Conservation (phyloP, 2,329 filamentous ascomycete species). For the Ophiocordyceps unilateralis region DNA sequence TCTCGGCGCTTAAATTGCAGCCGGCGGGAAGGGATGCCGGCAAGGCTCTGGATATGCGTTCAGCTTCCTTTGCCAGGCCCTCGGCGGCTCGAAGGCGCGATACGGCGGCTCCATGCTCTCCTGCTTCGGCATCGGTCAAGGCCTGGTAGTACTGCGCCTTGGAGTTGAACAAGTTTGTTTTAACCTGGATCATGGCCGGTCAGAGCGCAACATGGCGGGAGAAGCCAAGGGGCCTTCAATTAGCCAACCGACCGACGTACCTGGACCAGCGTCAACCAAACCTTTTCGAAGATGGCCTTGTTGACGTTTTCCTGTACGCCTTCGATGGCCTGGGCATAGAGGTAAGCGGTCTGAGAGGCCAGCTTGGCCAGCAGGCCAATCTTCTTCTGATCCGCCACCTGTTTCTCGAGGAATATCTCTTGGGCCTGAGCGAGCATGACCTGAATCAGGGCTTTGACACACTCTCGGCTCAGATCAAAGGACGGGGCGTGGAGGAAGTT, state of each 20-base stretch:
- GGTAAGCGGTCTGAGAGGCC: slow-evolving; percentile 72
- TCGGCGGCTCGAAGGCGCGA: slow-evolving; percentile 71
- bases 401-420: slow-evolving; percentile 95
- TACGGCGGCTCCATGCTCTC: slow-evolving; percentile 72
- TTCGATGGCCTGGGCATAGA: slow-evolving; percentile 78
- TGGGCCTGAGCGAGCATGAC: slow-evolving; percentile 92
- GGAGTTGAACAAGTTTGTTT: slow-evolving; percentile 68
- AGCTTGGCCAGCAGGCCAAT: slow-evolving; percentile 81
- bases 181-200: slow-evolving; percentile 33
- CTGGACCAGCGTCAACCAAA: slow-evolving; percentile 74
- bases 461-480: slow-evolving; percentile 87
- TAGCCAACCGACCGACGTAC: slow-evolving; percentile 23
- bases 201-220: background rate
- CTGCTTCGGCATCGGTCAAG: slow-evolving; percentile 74
- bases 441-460: slow-evolving; percentile 83
- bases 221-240: background rate
- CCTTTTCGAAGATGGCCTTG: slow-evolving; percentile 83
- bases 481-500: slow-evolving; percentile 96
- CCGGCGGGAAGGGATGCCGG: slow-evolving; percentile 62
- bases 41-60: slow-evolving; percentile 59
- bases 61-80: slow-evolving; percentile 59
- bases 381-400: slow-evolving; percentile 85
- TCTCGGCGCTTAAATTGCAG: slow-evolving; percentile 71
- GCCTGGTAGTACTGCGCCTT: slow-evolving; percentile 90
- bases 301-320: slow-evolving; percentile 85